phyloP scores from a whole-genome alignment of 495 filamentous ascomycete species.

The Penicillium soppii region DNA sequence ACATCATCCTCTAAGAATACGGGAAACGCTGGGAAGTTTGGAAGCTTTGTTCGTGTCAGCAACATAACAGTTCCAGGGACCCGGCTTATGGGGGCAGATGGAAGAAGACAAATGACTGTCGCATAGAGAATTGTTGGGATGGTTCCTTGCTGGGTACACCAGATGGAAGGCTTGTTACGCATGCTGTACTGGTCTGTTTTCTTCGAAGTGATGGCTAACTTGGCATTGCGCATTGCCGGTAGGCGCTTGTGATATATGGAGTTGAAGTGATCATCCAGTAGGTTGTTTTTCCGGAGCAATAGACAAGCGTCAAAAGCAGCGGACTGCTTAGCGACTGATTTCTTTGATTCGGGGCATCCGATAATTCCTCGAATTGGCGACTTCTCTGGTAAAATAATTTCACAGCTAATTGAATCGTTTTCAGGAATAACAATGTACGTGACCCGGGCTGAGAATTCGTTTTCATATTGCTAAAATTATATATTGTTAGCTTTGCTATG shows the following conservation, averaged over 20 bases:
- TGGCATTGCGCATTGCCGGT: conserved; percentile 86
- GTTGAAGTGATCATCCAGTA: conserved; percentile 71
- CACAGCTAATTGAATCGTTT: conserved; percentile 68
- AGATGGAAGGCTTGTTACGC: conserved; percentile 75
- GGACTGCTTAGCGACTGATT: conserved; percentile 80
- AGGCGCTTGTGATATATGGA: conserved; percentile 72
- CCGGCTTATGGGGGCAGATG: conserved; percentile 57
- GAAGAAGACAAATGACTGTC: conserved; percentile 61
- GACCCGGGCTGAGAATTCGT: conserved; percentile 52
- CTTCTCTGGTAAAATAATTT: conserved; percentile 75
- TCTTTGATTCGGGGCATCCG: conserved; percentile 61
- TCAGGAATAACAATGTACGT: conserved; percentile 61
- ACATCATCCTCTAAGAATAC: conserved; percentile 66
- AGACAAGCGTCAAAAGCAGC: conserved; percentile 88
- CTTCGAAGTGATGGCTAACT: conserved; percentile 77
- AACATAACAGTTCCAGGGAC: conserved; percentile 66
- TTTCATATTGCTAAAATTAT: conserved; percentile 54
- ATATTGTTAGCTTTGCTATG: neutral
- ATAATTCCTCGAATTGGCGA: conserved; percentile 68
- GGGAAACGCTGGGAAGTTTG: conserved; percentile 64
- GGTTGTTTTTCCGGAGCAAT: conserved; percentile 60
- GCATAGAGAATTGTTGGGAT: conserved; percentile 59
- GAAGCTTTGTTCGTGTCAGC: conserved; percentile 65
- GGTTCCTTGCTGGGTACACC: conserved; percentile 55
- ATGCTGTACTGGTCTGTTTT: conserved; percentile 72